Percentiles rank a stretch among this genome's conserved stretches.
phyloP scores from a whole-genome alignment of 2,329 filamentous ascomycete genomes.

The Aureobasidium sp. region DNA sequence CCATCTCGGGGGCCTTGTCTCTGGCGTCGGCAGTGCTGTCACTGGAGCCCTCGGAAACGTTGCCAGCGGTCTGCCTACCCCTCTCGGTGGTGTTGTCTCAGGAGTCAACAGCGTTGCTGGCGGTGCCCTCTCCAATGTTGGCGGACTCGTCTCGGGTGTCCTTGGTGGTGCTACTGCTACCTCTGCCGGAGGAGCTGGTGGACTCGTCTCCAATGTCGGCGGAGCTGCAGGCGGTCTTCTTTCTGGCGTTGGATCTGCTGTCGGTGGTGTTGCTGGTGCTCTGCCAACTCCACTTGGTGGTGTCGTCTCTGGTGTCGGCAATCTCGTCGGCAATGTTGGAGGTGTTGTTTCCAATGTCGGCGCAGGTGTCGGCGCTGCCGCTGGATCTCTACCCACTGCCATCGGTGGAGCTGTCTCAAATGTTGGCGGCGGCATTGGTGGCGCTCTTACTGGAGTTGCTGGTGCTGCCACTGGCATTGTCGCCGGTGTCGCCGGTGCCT shows the following conservation, averaged over 20 bases:
- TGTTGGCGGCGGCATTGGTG: neutral
- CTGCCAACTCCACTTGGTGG: neutral
- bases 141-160: neutral
- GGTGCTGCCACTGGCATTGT: neutral
- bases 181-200: neutral
- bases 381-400: neutral
- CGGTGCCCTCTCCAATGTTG: neutral
- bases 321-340: neutral
- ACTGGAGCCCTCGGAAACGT: neutral
- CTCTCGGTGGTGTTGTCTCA: slow-evolving; percentile 1
- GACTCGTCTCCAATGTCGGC: neutral
- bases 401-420: neutral
- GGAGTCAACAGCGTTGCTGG: neutral
- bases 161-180: neutral
- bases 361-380: neutral
- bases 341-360: neutral
- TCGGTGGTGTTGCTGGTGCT: neutral
- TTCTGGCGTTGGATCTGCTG: neutral
- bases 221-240: neutral
- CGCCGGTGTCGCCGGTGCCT: neutral
- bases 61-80: neutral
- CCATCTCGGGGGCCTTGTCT: neutral
- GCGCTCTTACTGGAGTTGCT: neutral
- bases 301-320: slow-evolving; percentile 2
- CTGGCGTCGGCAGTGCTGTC: neutral